Conservation (phyloP, 176 grass and related monocot genomes). For the Oryza rufipogon region DNA sequence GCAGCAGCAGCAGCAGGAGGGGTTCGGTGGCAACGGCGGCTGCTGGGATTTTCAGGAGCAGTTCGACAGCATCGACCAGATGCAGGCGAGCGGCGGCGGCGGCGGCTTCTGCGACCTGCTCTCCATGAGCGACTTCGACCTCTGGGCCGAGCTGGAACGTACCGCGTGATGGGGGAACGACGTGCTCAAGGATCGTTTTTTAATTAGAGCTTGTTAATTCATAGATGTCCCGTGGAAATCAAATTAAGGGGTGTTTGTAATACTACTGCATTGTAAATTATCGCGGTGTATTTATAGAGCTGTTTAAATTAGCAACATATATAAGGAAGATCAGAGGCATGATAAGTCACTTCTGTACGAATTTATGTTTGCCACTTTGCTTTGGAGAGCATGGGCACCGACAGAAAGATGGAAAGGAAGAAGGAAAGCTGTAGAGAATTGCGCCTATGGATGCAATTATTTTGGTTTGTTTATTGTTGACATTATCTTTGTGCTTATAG, state of each 20-base stretch:
- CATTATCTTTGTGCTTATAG: constrained; percentile 5
- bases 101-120: constrained; percentile 62
- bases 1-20: constrained; percentile 45
- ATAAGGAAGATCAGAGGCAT: constrained; percentile 14
- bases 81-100: constrained; percentile 20
- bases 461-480: background rate
- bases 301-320: constrained; percentile 25
- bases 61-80: constrained; percentile 58
- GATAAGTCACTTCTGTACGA: background rate
- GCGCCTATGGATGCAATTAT: background rate
- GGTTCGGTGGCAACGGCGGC: constrained; percentile 46
- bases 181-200: background rate
- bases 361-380: constrained; percentile 8
- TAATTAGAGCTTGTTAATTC: constrained; percentile 13
- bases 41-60: constrained; percentile 64
- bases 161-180: background rate
- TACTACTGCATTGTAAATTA: constrained; percentile 56
- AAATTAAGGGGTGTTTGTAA: constrained; percentile 25
- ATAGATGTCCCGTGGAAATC: constrained; percentile 15
- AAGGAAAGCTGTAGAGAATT: background rate
- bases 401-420: constrained; percentile 18
- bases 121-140: constrained; percentile 48
- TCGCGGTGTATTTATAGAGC: constrained; percentile 31
- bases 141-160: constrained; percentile 50
- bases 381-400: constrained; percentile 34